phyloP scores from a whole-genome alignment of 2,329 filamentous ascomycete species.

The Beauveria sp. region DNA sequence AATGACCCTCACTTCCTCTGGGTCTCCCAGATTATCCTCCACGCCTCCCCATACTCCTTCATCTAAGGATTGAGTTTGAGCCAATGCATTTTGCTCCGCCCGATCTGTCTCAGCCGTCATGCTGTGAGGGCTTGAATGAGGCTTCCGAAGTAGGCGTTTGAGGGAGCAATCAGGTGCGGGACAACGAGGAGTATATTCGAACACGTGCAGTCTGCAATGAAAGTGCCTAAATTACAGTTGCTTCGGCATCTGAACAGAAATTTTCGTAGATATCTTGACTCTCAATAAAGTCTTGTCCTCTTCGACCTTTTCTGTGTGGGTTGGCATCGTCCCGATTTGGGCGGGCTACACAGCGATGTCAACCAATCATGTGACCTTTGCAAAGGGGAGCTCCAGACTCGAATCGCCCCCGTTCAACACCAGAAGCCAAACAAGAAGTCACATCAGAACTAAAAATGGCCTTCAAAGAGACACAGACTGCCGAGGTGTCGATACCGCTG shows the following conservation, averaged over 20 bases:
- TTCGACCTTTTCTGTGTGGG: neutral
- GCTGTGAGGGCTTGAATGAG: neutral
- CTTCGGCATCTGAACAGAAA: neutral
- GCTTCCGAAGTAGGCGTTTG: neutral
- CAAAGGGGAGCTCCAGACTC: neutral
- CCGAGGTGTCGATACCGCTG: conserved; percentile 51
- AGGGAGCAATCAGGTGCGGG: neutral
- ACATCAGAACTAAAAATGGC: conserved; percentile 17
- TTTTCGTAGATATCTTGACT: neutral
- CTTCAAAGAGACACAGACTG: conserved; percentile 14
- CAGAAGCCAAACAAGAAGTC: neutral
- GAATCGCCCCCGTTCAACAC: neutral
- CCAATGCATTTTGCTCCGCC: neutral
- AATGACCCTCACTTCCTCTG: conserved; percentile 73
- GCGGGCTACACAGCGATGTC: neutral
- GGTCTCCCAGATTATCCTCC: conserved; percentile 40
- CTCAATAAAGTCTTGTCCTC: neutral
- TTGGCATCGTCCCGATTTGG: conserved; percentile 1
- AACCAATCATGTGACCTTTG: conserved; percentile 9
- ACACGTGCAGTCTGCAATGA: neutral
- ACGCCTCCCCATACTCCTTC: conserved; percentile 8
- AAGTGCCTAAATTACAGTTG: neutral
- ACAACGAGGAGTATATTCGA: neutral
- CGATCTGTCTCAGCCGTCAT: neutral
- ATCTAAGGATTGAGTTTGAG: neutral